Conservation (phyloP, 768 basidiomycete genomes). For the Serendipita indica region DNA sequence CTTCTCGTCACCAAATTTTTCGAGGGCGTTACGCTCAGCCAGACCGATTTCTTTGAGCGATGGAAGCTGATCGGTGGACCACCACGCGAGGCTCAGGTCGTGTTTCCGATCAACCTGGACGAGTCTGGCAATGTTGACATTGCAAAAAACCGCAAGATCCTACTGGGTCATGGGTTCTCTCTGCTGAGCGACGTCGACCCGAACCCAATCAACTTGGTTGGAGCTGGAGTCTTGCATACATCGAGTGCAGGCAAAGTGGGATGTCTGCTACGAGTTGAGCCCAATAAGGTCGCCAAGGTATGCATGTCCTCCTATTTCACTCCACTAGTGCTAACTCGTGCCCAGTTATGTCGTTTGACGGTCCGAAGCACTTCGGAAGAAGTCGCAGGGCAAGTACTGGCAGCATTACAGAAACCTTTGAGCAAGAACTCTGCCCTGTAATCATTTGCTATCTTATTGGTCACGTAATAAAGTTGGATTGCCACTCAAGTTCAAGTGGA, state of each 20-base stretch:
- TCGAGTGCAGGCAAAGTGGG: slow-evolving; percentile 88
- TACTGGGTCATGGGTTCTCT: slow-evolving; percentile 63
- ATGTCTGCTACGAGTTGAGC: slow-evolving; percentile 82
- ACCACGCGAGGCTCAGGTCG: slow-evolving; percentile 76
- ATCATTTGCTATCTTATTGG: no score
- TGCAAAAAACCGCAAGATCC: slow-evolving; percentile 53
- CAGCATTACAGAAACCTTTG: slow-evolving; percentile 27
- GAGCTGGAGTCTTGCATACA: slow-evolving; percentile 92
- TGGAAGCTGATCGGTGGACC: slow-evolving; percentile 97
- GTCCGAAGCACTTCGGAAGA: slow-evolving; percentile 90
- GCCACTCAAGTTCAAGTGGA: no score
- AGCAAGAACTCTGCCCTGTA: slow-evolving; percentile 12
- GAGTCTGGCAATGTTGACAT: slow-evolving; percentile 58
- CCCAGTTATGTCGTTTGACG: slow-evolving; percentile 79
- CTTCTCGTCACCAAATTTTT: slow-evolving; percentile 84
- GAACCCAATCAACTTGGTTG: slow-evolving; percentile 85
- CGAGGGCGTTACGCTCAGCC: slow-evolving; percentile 75
- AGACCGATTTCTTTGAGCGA: slow-evolving; percentile 85
- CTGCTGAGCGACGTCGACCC: slow-evolving; percentile 78
- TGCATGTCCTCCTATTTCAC: slow-evolving; percentile 16
- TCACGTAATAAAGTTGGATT: no score
- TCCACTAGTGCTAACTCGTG: not conserved
- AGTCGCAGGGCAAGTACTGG: slow-evolving; percentile 60
- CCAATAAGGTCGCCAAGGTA: slow-evolving; percentile 92
- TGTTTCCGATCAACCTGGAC: slow-evolving; percentile 69